Conservation (phyloP, 345 rosid genomes). For the Anastatica hierochuntica region DNA sequence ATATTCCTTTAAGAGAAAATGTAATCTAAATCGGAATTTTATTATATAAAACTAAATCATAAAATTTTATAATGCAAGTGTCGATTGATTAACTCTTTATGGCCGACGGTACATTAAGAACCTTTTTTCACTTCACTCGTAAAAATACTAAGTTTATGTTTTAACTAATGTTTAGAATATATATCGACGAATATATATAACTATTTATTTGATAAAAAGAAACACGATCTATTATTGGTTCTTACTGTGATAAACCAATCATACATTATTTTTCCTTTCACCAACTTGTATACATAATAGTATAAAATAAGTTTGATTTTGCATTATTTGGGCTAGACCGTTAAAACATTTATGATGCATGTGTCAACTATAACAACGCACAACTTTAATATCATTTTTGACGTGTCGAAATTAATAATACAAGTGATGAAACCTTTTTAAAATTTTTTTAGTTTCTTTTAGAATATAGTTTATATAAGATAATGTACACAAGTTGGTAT, state of each 20-base stretch:
- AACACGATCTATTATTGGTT: too few relatives aligned
- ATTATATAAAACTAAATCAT: too few relatives aligned
- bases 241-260: slow-evolving; percentile 4
- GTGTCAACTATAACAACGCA: slow-evolving; percentile 12
- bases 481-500: too few relatives aligned
- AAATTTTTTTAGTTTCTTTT: too few relatives aligned
- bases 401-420: too few relatives aligned
- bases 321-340: slow-evolving; percentile 11
- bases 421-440: too few relatives aligned
- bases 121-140: neutral
- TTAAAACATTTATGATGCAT: slow-evolving; percentile 23
- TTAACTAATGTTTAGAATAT: too few relatives aligned
- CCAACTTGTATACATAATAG: neutral
- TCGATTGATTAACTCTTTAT: neutral
- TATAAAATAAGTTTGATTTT: slow-evolving; percentile 1
- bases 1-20: too few relatives aligned
- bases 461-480: too few relatives aligned
- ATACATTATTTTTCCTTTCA: neutral
- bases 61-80: neutral
- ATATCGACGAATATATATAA: too few relatives aligned
- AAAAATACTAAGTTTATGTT: too few relatives aligned
- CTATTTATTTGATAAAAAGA: too few relatives aligned
- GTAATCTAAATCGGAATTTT: neutral
- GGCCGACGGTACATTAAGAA: neutral
- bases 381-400: neutral